Conservation (phyloP, 768 basidiomycete species). For the Sarcodon sp. region DNA sequence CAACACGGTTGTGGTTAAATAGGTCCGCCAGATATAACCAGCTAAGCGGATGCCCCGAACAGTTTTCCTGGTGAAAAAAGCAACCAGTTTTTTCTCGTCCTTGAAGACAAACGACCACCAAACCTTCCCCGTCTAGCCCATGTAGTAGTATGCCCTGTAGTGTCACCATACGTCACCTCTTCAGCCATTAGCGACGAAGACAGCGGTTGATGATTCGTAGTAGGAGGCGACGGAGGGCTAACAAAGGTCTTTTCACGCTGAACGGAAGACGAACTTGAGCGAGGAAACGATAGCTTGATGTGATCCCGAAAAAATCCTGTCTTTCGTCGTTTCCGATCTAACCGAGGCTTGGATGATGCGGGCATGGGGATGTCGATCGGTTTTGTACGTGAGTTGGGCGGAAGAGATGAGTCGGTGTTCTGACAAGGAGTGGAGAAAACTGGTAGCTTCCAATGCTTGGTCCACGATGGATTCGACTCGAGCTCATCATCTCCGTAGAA, state of each 20-base stretch:
- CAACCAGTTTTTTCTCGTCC: not conserved
- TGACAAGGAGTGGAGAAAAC: not conserved
- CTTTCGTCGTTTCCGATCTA: not conserved
- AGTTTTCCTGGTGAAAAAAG: not conserved
- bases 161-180: not conserved
- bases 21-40: not conserved
- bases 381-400: not conserved
- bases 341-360: not conserved
- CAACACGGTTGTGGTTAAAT: not conserved
- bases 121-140: not conserved
- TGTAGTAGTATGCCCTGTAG: not conserved
- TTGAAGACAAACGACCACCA: not conserved
- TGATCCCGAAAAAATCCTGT: not conserved
- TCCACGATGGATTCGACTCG: not conserved
- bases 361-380: not conserved
- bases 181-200: not conserved
- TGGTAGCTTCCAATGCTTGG: not conserved
- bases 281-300: not conserved
- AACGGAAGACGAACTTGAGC: not conserved
- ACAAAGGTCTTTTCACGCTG: not conserved
- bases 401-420: not conserved
- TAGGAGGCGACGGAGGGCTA: not conserved
- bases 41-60: not conserved
- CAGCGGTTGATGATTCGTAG: not conserved
- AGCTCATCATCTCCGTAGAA: not conserved